A percentile compares a stretch with the other conserved stretches of the same genome.
Conservation (phyloP, 129 eudicot species). For the Chrysanthemum seticuspe region DNA sequence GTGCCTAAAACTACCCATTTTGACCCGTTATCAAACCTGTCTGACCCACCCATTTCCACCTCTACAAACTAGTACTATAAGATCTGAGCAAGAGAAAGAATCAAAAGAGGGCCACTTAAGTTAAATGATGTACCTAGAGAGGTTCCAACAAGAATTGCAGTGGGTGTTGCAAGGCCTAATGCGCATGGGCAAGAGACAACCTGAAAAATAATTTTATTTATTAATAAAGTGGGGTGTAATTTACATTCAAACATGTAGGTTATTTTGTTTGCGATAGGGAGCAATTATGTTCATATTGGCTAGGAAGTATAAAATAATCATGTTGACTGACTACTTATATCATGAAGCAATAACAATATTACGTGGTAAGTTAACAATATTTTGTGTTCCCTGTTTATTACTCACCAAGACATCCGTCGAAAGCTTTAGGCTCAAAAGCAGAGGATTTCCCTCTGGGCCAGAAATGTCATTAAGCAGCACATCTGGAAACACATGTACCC, state of each 20-base stretch:
- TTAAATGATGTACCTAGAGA: slow-evolving; percentile 62
- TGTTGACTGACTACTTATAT: no score
- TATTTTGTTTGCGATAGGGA: slow-evolving; percentile 1
- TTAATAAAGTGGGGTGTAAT: slow-evolving; percentile 5
- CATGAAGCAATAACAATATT: no score
- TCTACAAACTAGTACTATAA: no score
- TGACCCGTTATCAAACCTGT: no score
- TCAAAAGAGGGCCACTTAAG: background rate
- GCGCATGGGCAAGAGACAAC: slow-evolving; percentile 99
- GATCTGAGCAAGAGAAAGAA: background rate
- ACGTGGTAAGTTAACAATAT: background rate
- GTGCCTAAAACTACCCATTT: no score
- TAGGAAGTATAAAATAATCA: no score
- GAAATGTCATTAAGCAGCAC: slow-evolving; percentile 94
- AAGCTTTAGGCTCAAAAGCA: slow-evolving; percentile 89
- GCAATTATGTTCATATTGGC: background rate
- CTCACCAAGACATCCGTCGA: slow-evolving; percentile 91
- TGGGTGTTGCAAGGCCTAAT: slow-evolving; percentile 98
- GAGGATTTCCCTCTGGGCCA: slow-evolving; percentile 85
- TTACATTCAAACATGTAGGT: background rate
- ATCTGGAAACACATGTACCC: slow-evolving; percentile 78
- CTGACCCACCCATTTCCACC: no score
- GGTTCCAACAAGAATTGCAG: slow-evolving; percentile 96
- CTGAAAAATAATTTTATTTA: slow-evolving; percentile 35
- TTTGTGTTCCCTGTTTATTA: slow-evolving; percentile 12